These are phyloP conservation scores for Beauveria sp. DNA, from an alignment of 2,329 filamentous ascomycete species.

Conservation along the genomic window DNA sequence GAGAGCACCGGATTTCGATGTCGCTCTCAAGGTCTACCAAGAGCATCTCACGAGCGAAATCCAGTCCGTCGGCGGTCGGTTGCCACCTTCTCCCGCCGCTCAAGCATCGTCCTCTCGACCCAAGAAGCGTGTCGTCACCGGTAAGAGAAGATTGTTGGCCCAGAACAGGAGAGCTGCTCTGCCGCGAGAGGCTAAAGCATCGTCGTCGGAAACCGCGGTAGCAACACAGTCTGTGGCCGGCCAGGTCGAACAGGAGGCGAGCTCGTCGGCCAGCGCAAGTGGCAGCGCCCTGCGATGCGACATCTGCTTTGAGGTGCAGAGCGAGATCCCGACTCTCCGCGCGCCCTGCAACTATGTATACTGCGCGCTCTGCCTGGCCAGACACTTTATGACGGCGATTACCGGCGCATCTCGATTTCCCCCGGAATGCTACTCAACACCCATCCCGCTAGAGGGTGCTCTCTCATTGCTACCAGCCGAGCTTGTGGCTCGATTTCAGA, in stretches of 20 bases:
- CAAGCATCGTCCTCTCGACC: neutral
- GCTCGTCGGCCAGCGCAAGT: neutral
- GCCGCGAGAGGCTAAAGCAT: neutral
- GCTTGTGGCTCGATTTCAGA: neutral
- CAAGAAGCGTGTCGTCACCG: neutral
- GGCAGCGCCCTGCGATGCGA: neutral
- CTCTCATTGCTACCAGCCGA: neutral
- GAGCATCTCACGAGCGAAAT: neutral
- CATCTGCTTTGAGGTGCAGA: neutral
- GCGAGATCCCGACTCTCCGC: no score
- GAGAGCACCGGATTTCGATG: neutral
- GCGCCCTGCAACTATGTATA: neutral
- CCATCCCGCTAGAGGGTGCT: neutral
- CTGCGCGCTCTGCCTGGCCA: neutral
- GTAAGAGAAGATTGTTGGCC: neutral
- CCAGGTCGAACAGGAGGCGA: neutral
- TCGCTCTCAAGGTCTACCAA: neutral
- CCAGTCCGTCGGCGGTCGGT: neutral
- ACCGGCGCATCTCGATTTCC: neutral
- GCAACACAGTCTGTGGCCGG: neutral
- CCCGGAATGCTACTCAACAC: neutral
- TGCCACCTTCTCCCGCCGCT: neutral
- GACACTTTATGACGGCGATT: neutral
- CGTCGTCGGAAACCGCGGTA: neutral
- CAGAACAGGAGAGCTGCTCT: neutral